Conservation (phyloP, 352 stramenopile species). For the Pythium angustatum region DNA sequence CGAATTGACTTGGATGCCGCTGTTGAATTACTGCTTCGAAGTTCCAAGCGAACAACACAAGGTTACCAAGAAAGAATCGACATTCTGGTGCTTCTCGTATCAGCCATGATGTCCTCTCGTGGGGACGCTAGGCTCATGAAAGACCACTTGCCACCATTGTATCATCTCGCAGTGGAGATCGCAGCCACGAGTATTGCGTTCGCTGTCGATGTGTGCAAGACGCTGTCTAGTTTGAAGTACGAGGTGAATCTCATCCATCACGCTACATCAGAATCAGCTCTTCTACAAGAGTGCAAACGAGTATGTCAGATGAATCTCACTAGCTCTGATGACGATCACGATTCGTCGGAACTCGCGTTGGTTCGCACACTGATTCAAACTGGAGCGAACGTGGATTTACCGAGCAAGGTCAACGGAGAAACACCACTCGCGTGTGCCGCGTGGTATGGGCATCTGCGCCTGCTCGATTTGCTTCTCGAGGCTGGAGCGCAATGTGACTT, state of each 20-base stretch:
- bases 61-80: slow-evolving; percentile 18
- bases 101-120: background rate
- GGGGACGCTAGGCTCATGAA: slow-evolving; percentile 26
- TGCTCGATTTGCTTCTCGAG: slow-evolving; percentile 59
- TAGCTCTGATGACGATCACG: background rate
- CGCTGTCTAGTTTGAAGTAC: slow-evolving; percentile 37
- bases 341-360: slow-evolving; percentile 36
- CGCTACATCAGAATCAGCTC: slow-evolving; percentile 41
- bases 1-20: slow-evolving; percentile 32
- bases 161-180: slow-evolving; percentile 52
- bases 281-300: slow-evolving; percentile 63
- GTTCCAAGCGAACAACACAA: slow-evolving; percentile 10
- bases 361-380: slow-evolving; percentile 51
- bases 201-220: slow-evolving; percentile 53
- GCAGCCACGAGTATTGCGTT: slow-evolving; percentile 48
- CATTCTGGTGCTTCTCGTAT: slow-evolving; percentile 25
- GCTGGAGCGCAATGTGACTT: slow-evolving; percentile 40
- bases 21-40: slow-evolving; percentile 31
- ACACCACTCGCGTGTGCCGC: slow-evolving; percentile 52
- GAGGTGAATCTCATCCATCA: slow-evolving; percentile 53
- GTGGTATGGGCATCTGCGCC: slow-evolving; percentile 44
- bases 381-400: slow-evolving; percentile 50
- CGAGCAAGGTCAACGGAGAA: slow-evolving; percentile 54
- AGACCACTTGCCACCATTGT: slow-evolving; percentile 31
- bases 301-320: slow-evolving; percentile 29